phyloP scores from a whole-genome alignment of 2,329 filamentous ascomycete genomes.

The Monosporascus sp. region DNA sequence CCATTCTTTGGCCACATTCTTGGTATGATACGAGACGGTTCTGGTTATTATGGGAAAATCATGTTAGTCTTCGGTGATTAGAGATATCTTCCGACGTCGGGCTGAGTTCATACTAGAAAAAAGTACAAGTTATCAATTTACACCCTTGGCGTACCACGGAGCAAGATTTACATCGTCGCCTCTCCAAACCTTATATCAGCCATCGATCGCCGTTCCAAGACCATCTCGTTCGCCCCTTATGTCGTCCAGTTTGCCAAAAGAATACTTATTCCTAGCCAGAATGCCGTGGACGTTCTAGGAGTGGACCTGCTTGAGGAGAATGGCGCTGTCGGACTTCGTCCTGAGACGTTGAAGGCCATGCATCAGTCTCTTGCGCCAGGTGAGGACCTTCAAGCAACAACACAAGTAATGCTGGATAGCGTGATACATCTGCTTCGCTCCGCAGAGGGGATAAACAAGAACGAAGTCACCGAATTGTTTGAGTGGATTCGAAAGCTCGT shows the following conservation, averaged over 20 bases:
- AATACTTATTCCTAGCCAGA: too few species aligned
- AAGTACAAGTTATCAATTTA: conserved; percentile 20
- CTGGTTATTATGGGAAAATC: too few species aligned
- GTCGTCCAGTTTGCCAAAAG: too few species aligned
- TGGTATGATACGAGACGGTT: too few species aligned
- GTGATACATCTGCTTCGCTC: background rate
- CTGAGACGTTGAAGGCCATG: background rate
- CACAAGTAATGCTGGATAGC: background rate
- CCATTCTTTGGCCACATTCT: too few species aligned
- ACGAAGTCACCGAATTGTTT: background rate
- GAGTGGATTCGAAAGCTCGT: background rate
- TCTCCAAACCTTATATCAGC: conserved; percentile 18
- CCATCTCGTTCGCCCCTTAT: conserved; percentile 21
- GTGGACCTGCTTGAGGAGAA: too few species aligned
- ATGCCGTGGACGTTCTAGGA: conserved; percentile 14
- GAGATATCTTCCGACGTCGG: too few species aligned
- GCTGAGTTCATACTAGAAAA: too few species aligned
- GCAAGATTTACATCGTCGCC: conserved; percentile 22
- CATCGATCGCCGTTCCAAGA: conserved; percentile 21
- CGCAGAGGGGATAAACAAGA: background rate
- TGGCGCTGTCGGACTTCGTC: conserved; percentile 5
- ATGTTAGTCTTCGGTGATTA: too few species aligned
- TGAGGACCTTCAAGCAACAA: background rate
- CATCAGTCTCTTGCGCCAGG: background rate
- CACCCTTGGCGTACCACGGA: conserved; percentile 20